phyloP scores from a whole-genome alignment of 371 early-diverging fungal species.

The Rhizopus delemar region DNA sequence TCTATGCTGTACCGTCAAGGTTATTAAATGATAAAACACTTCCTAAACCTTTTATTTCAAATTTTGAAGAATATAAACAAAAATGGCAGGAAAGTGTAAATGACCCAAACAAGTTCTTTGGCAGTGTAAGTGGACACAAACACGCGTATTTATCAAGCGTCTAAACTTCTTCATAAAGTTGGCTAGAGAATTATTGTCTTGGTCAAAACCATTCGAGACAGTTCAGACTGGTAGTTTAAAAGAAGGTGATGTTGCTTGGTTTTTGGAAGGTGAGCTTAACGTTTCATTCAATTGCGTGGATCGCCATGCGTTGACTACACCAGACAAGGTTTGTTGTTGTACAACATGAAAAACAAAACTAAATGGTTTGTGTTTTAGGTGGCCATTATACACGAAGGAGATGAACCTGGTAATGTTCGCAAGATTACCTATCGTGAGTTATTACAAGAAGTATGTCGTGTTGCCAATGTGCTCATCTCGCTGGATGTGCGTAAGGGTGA shows the following conservation, averaged over 20 bases:
- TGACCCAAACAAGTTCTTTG: conserved; percentile 77
- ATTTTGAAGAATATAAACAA: conserved; percentile 71
- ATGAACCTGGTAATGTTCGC: conserved; percentile 78
- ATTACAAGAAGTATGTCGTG: conserved; percentile 75
- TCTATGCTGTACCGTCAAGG: conserved; percentile 47
- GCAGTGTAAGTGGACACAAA: conserved; percentile 51
- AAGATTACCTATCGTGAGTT: conserved; percentile 85
- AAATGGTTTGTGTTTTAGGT: conserved; percentile 39
- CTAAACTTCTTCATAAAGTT: conserved; percentile 32
- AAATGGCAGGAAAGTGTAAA: conserved; percentile 73
- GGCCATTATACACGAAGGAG: conserved; percentile 92
- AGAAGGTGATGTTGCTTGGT: conserved; percentile 88
- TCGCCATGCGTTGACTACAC: conserved; percentile 78
- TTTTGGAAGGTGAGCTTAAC: conserved; percentile 90
- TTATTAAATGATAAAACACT: conserved; percentile 48
- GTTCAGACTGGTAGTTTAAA: conserved; percentile 63
- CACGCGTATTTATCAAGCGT: not conserved
- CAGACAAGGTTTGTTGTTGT: conserved; percentile 51
- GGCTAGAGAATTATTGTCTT: conserved; percentile 70
- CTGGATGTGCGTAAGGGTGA: conserved; percentile 88
- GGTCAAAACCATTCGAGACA: conserved; percentile 75
- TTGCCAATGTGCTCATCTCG: conserved; percentile 80
- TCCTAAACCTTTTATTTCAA: conserved; percentile 69
- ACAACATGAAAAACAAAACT: not conserved
- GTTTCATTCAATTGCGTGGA: conserved; percentile 96